phyloP scores from a whole-genome alignment of 352 stramenopile species.

The Globisporangium irregulare region DNA sequence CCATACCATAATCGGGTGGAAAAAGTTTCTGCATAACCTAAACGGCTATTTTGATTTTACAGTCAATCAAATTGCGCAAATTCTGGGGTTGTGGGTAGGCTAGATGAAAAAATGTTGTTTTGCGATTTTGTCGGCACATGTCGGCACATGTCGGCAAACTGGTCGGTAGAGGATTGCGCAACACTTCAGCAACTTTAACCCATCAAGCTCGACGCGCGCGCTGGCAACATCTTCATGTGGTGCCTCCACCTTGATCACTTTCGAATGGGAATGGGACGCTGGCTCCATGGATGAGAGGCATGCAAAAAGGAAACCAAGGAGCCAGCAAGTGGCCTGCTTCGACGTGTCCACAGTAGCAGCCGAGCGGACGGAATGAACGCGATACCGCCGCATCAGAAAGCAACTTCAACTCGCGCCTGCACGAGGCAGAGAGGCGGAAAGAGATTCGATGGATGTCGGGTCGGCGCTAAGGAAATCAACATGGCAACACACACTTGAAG shows the following conservation, averaged over 20 bases:
- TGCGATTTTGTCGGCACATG: too few relatives aligned
- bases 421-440: background rate
- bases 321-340: background rate
- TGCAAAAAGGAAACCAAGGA: conserved; percentile 4
- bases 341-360: background rate
- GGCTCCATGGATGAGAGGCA: background rate
- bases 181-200: conserved; percentile 2
- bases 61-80: too few relatives aligned
- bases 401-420: conserved; percentile 8
- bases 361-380: background rate
- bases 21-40: too few relatives aligned
- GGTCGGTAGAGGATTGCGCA: conserved; percentile 13
- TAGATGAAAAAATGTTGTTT: too few relatives aligned
- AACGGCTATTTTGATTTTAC: too few relatives aligned
- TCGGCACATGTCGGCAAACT: too few relatives aligned
- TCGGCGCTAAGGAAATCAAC: background rate
- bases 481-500: background rate
- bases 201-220: background rate
- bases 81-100: too few relatives aligned
- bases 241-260: background rate
- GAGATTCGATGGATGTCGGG: background rate
- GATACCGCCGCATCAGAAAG: background rate
- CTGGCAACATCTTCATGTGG: too few relatives aligned
- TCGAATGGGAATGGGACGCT: background rate
- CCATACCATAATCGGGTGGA: too few relatives aligned